Evolutionary conservation across 164 flowering plant genomes (phyloP).

Genomic region (Santalum album): DNA sequence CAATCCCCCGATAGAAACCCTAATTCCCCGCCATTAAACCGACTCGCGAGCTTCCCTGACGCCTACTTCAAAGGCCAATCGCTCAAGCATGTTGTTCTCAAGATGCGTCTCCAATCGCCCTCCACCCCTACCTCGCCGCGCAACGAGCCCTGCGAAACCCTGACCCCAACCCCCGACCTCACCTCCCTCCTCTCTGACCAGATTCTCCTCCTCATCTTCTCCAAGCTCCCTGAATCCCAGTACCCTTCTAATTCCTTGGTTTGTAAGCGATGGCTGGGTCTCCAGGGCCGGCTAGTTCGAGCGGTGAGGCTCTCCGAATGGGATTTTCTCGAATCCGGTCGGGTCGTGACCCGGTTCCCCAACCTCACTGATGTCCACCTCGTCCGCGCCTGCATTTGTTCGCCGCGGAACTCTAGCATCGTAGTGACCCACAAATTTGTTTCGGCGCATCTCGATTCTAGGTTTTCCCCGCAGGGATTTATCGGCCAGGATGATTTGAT

Average conservation of each 20-base stretch:
- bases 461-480: conserved; percentile 15
- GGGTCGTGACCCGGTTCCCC: conserved; percentile 20
- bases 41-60: conserved; percentile 18
- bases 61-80: conserved; percentile 21
- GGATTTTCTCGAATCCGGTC: conserved; percentile 25
- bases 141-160: conserved; percentile 5
- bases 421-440: conserved; percentile 27
- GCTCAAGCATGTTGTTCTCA: conserved; percentile 25
- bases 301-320: conserved; percentile 18
- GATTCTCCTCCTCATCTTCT: conserved; percentile 13
- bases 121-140: not conserved
- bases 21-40: conserved; percentile 10
- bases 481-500: conserved; percentile 23
- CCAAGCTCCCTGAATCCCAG: conserved; percentile 17
- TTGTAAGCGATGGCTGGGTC: conserved; percentile 21
- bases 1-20: conserved; percentile 2
- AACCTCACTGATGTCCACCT: conserved; percentile 28
- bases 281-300: conserved; percentile 14
- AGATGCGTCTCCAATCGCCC: conserved; percentile 20
- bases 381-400: conserved; percentile 23
- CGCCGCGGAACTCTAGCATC: conserved; percentile 23
- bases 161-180: conserved; percentile 12
- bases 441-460: conserved; percentile 32
- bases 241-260: conserved; percentile 14
- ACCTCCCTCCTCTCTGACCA: conserved; percentile 20